Evolutionary conservation across 768 basidiomycete genomes (phyloP).

Genomic region (Clavaria fumosa): DNA sequence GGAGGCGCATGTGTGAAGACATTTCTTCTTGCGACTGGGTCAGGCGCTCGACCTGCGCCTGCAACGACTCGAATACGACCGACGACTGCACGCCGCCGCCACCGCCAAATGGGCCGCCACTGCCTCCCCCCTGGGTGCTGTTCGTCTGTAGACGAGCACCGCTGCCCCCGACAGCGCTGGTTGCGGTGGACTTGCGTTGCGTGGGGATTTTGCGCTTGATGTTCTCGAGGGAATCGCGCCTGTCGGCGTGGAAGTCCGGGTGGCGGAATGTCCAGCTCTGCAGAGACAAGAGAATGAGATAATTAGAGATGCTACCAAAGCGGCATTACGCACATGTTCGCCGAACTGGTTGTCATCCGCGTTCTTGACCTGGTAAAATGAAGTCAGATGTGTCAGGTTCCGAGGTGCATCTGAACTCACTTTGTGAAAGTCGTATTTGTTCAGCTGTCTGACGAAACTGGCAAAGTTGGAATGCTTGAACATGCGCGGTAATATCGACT

Average conservation of each 20-base stretch:
- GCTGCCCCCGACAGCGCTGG: conserved; percentile 9
- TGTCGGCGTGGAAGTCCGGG: conserved; percentile 41
- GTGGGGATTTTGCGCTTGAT: conserved; percentile 46
- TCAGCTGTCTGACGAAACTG: conserved; percentile 80
- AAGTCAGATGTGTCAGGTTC: conserved; percentile 5
- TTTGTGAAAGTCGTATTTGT: conserved; percentile 97
- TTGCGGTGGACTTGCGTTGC: conserved; percentile 31
- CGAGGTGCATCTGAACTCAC: conserved; percentile 19
- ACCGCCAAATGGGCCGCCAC: conserved; percentile 14
- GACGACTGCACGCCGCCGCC: no score
- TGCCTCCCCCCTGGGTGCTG: conserved; percentile 15
- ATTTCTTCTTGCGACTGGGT: conserved; percentile 34
- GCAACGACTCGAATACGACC: conserved; percentile 22
- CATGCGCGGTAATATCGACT: conserved; percentile 75
- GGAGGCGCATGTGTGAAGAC: conserved; percentile 34
- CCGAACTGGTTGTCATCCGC: conserved; percentile 63
- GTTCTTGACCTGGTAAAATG: conserved; percentile 46
- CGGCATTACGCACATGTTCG: conserved; percentile 34
- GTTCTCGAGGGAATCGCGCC: conserved; percentile 39
- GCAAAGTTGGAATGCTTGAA: conserved; percentile 97
- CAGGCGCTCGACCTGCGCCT: conserved; percentile 35
- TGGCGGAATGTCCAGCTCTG: conserved; percentile 47
- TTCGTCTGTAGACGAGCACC: no score
- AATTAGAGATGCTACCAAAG: not conserved
- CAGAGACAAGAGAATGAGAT: not conserved